Evolutionary conservation across 192 early-diverging fungal species (phyloP).

Genomic region (Entomortierella parvispora): DNA sequence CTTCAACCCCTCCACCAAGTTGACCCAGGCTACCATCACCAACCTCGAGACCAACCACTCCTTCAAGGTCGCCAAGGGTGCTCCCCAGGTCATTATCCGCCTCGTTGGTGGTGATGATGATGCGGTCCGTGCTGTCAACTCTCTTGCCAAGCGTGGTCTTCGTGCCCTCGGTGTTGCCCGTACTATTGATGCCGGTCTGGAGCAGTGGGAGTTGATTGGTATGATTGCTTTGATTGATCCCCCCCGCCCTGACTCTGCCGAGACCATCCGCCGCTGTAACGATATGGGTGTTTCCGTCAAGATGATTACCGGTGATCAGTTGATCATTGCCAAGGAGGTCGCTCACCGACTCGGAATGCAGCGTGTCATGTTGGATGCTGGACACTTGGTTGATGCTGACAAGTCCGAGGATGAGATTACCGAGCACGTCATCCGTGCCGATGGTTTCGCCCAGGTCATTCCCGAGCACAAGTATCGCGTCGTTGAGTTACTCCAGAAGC

Average conservation of each 20-base stretch:
- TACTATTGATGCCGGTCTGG: constrained; percentile 69
- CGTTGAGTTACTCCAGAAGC: constrained; percentile 92
- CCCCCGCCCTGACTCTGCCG: constrained; percentile 81
- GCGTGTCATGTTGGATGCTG: constrained; percentile 86
- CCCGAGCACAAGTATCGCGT: constrained; percentile 98
- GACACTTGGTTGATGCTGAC: constrained; percentile 80
- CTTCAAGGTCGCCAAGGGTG: constrained; percentile 94
- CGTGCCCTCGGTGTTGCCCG: constrained; percentile 85
- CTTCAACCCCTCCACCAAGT: constrained; percentile 89
- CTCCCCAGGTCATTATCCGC: constrained; percentile 91
- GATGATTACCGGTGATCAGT: constrained; percentile 92
- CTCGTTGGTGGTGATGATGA: constrained; percentile 86
- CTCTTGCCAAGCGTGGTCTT: constrained; percentile 83
- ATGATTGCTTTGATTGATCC: constrained; percentile 87
- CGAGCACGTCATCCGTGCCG: constrained; percentile 84
- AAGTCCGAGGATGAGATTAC: constrained; percentile 84
- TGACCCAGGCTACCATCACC: constrained; percentile 85
- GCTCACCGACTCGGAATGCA: constrained; percentile 87
- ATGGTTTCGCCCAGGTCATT: constrained; percentile 98
- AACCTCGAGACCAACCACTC: constrained; percentile 72
- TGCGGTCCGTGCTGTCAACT: constrained; percentile 84
- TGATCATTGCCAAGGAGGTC: constrained; percentile 88
- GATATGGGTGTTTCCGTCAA: constrained; percentile 85
- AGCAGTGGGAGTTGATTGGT: constrained; percentile 78
- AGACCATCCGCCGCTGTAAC: constrained; percentile 82